Base-by-base conservation (phyloP, 169 alveolate genomes). In the Plasmodium vinckei region DNA sequence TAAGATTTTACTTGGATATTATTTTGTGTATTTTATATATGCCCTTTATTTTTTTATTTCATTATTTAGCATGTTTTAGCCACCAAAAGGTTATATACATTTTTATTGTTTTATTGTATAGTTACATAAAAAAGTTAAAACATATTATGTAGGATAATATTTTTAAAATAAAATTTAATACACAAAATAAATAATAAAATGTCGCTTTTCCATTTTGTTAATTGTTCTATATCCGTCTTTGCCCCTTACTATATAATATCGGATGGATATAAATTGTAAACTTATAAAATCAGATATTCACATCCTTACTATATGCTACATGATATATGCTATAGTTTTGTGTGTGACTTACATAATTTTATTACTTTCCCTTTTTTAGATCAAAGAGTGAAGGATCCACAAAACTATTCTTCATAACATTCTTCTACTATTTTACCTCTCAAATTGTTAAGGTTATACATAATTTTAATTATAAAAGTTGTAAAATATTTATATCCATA, bases 241-340 rank as follows among this genome's bases (percentile, higher is more conserved):
- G 51, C 59, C n/a, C 88, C 88, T 7, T 75, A 75, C 39, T 75
- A 75, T 56, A 75, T 75, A 9, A 75, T 75, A 47, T 75, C 19
- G 9, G 88, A 75, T 54, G 88, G 88, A 75, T 75, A 61, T 61
- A 75, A 75, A 19, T 63, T 75, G 88, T 75, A 75, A 75, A 23
- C 12, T 63, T 9, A 63, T 67, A 57, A 19, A 33, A 17, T 42
- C 61, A 51, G 69, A 54, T 71, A 17, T 21, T 25, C 5, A 59
- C 17, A 69, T 19, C 6, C 9, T 10, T 46, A 1, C 46, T 2
- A 7, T 21, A 21, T 21, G 25, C 25, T 21, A 21, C 25, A 21
- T 21, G 25, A 21, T 19, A 60, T 23, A 60, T 6, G 15, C 21
- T 21, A 54, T 54, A 13, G 1, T n/a, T 15, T 15, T 54, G 9